phyloP scores from a whole-genome alignment of 2,329 filamentous ascomycete species.

The Cladobotryum protrusum region DNA sequence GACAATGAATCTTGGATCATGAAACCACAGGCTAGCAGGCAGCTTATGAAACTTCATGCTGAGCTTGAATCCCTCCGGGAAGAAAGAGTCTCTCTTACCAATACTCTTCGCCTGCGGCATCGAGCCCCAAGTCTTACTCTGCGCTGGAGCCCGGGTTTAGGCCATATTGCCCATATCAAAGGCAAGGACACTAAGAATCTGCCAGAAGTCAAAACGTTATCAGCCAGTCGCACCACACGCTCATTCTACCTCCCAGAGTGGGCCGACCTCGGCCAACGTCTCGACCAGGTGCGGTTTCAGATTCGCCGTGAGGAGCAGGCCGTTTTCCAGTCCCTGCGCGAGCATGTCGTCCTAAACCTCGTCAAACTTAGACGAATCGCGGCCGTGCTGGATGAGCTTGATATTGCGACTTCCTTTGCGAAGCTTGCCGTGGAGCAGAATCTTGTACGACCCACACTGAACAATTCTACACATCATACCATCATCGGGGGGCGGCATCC shows the following conservation, averaged over 20 bases:
- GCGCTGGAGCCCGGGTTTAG: conserved; percentile 79
- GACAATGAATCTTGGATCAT: conserved; percentile 59
- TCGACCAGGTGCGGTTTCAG: conserved; percentile 70
- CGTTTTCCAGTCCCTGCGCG: conserved; percentile 69
- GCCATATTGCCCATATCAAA: conserved; percentile 86
- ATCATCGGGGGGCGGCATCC: conserved; percentile 86
- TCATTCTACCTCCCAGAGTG: conserved; percentile 81
- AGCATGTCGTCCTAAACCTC: conserved; percentile 71
- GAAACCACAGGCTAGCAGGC: conserved; percentile 61
- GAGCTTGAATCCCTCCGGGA: conserved; percentile 54
- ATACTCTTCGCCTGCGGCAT: conserved; percentile 56
- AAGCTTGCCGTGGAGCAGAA: conserved; percentile 67
- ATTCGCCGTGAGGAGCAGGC: conserved; percentile 80
- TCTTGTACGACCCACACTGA: conserved; percentile 68
- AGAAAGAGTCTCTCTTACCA: conserved; percentile 56
- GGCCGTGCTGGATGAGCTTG: conserved; percentile 85
- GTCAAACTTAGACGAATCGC: conserved; percentile 85
- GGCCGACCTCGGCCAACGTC: conserved; percentile 70
- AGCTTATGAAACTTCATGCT: conserved; percentile 60
- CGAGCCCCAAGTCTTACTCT: conserved; percentile 62
- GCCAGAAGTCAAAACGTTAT: conserved; percentile 43
- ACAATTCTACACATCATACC: conserved; percentile 58
- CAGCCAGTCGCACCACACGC: conserved; percentile 74
- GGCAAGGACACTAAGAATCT: conserved; percentile 59
- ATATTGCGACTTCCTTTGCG: conserved; percentile 83